Conservation (phyloP, 225 moss, liverwort and hornwort species). For the Pleurozium schreberi region DNA sequence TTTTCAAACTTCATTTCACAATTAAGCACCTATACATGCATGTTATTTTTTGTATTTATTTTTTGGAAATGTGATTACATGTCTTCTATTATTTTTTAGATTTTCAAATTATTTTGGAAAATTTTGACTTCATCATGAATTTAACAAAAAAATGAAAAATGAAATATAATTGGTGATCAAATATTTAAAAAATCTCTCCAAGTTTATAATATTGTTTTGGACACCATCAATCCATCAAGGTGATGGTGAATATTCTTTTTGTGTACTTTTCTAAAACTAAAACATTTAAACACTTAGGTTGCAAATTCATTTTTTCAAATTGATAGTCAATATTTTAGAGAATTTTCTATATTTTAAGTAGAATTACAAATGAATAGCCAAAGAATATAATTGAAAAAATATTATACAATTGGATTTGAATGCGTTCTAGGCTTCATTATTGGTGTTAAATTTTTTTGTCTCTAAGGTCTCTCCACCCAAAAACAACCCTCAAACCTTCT, state of each 20-base stretch:
- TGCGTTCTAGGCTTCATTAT: background rate
- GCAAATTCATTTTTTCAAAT: background rate
- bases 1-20: background rate
- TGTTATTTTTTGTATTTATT: background rate
- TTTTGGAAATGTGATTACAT: background rate
- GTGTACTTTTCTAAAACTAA: background rate
- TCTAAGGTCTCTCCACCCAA: background rate
- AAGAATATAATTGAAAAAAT: background rate
- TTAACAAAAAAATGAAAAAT: background rate
- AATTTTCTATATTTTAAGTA: background rate
- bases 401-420: background rate
- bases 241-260: background rate
- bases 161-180: background rate
- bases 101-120: background rate
- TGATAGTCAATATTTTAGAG: background rate
- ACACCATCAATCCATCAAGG: no score
- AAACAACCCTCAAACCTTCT: background rate
- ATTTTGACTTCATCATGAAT: background rate
- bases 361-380: background rate
- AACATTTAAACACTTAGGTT: background rate
- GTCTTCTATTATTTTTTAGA: background rate
- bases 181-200: background rate
- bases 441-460: accelerated
- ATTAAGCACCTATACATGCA: background rate
- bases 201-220: background rate